Conservation (phyloP, 495 filamentous ascomycete species). For the Melanomma pulvis-pyrius region DNA sequence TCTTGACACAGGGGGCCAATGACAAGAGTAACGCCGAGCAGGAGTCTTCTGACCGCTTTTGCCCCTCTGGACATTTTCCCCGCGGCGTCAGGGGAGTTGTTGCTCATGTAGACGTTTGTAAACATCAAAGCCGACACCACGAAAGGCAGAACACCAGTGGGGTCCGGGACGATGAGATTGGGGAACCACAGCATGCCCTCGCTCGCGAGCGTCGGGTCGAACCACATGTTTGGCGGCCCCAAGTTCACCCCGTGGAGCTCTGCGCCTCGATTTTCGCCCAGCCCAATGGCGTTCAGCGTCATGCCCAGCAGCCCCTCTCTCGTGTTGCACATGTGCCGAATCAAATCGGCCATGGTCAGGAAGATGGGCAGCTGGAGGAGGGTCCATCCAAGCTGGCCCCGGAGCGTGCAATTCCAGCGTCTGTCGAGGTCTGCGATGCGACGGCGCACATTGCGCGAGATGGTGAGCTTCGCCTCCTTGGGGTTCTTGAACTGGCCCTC, state of each 20-base stretch:
- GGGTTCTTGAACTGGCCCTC: slow-evolving; percentile 56
- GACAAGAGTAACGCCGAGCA: neutral
- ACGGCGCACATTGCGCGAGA: neutral
- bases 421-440: slow-evolving; percentile 36
- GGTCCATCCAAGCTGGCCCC: slow-evolving; percentile 16
- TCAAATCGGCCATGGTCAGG: slow-evolving; percentile 66
- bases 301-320: slow-evolving; percentile 56
- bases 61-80: neutral
- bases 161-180: slow-evolving; percentile 71
- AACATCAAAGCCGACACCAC: slow-evolving; percentile 32
- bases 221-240: slow-evolving; percentile 10
- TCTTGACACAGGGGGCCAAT: neutral
- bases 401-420: slow-evolving; percentile 22
- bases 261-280: neutral
- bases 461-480: neutral
- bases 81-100: neutral
- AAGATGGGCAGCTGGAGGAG: slow-evolving; percentile 67
- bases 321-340: slow-evolving; percentile 66
- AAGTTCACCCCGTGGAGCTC: neutral
- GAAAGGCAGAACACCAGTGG: slow-evolving; percentile 59
- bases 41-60: neutral
- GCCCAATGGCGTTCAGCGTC: slow-evolving; percentile 30
- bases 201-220: slow-evolving; percentile 60
- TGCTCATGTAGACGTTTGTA: slow-evolving; percentile 19
- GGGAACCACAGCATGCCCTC: slow-evolving; percentile 84